Conservation (phyloP, 208 protist species). For the Crithidia expoeki region DNA sequence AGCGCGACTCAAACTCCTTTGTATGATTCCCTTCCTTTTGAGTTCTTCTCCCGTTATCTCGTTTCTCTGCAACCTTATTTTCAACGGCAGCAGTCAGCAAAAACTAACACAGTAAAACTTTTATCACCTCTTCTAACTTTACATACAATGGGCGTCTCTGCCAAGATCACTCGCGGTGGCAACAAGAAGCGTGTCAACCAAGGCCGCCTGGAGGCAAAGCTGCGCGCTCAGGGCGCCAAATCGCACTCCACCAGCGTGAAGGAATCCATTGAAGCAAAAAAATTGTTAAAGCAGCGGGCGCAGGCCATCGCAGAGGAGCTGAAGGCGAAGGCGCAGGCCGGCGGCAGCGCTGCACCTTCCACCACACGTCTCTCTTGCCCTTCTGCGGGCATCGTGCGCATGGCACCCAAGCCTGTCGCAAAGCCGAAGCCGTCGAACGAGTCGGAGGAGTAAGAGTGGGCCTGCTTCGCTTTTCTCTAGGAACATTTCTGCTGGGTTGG, state of each 20-base stretch:
- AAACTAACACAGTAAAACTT: too few species aligned
- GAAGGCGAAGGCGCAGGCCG: conserved; percentile 49
- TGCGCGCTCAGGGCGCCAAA: conserved; percentile 79
- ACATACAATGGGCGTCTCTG: conserved; percentile 69
- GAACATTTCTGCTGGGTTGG: not conserved
- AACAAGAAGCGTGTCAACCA: conserved; percentile 90
- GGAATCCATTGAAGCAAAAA: conserved; percentile 63
- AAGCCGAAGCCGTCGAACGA: conserved; percentile 18
- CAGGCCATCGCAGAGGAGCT: conserved; percentile 73
- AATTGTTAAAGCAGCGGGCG: conserved; percentile 59
- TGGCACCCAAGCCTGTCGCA: conserved; percentile 57
- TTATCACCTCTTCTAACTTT: not conserved
- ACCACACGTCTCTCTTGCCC: not conserved
- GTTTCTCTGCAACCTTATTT: too few species aligned
- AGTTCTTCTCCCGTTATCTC: too few species aligned
- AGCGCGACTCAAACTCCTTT: too few species aligned
- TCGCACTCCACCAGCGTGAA: conserved; percentile 67
- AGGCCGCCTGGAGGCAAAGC: conserved; percentile 70
- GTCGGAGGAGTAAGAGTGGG: conserved; percentile 1
- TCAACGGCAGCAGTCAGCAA: too few species aligned
- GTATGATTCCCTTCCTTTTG: too few species aligned
- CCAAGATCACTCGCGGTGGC: conserved; percentile 87
- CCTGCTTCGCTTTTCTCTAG: not conserved
- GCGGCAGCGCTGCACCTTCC: not conserved
- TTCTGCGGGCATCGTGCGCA: conserved; percentile 56